Base-by-base conservation (phyloP, 2,329 filamentous ascomycete genomes). In the Fusarium sp. region DNA sequence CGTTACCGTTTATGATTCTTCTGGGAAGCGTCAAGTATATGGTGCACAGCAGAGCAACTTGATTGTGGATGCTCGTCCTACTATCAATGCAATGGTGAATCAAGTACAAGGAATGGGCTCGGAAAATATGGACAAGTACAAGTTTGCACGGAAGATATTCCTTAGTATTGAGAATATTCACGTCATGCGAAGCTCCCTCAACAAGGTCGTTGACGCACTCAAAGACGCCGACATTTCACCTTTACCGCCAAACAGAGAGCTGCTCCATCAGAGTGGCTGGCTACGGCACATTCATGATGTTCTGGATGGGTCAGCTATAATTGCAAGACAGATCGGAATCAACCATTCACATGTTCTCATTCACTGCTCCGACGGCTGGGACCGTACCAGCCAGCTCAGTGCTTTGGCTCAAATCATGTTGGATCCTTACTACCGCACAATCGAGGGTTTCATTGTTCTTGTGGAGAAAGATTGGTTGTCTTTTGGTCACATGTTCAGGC, bases 281-380 rank as follows among this genome's bases (percentile, higher is more conserved):
- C 83, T 98, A 52, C 94, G 93, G 77, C 95, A 99, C 79, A 97
- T 98, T 62, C 88, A 89, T 27, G 91, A 91, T 33, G 90, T 99
- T 49, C 84, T 99, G 20, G 93, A 96, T 68, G 96, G 96, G 2
- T 92, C 94, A 10, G 89, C 91, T 53, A 86, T 97, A 62, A 97
- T 98, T 75, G 92, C 95, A 35, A 88, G 93, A 36, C 94, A 96
- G 76, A 91, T 99, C 38, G 96, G 94, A 35, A 91, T 98, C 64
- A 93, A 94, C 73, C 95, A 98, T 78, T 97, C 95, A 3, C 94
- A 99, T 80, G 95, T 97, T 15, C 85, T 99, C 49, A 97, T 99
- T 53, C 96, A 99, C 82, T 99, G 96, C 82, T 98, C 96, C 4
- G 96, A 99, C 81, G 96, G 96, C 7, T 99, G 96, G 96, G 96